These are phyloP conservation scores for Cyclostephanos tholiformis DNA, from an alignment of 108 stramenopile species.

Conservation along the genomic window DNA sequence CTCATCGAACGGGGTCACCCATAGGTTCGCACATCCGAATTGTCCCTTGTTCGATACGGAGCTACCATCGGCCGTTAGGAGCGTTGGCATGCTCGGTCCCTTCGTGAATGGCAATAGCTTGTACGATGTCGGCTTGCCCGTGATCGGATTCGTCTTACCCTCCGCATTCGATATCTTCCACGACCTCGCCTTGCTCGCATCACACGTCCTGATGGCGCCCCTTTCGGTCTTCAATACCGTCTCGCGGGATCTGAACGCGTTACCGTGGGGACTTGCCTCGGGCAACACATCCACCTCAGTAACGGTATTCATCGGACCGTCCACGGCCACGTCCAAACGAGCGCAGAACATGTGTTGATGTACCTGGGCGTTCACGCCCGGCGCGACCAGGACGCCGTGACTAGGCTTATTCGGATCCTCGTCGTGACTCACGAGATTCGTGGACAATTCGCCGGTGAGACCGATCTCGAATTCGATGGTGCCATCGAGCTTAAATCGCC, in stretches of 20 bases:
- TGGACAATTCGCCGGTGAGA: conserved; percentile 68
- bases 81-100: conserved; percentile 47
- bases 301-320: conserved; percentile 58
- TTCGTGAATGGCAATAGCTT: conserved; percentile 58
- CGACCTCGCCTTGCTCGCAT: conserved; percentile 51
- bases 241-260: conserved; percentile 51
- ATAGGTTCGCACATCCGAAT: conserved; percentile 46
- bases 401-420: conserved; percentile 49
- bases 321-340: conserved; percentile 73
- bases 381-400: conserved; percentile 63
- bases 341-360: conserved; percentile 83
- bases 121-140: conserved; percentile 54
- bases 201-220: no score
- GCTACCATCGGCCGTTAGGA: conserved; percentile 37
- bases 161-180: conserved; percentile 66
- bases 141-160: conserved; percentile 52
- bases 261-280: conserved; percentile 47
- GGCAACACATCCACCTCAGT: conserved; percentile 56
- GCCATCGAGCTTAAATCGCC: conserved; percentile 62
- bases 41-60: conserved; percentile 36
- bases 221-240: conserved; percentile 47
- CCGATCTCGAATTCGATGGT: conserved; percentile 59
- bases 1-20: conserved; percentile 58
- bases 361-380: conserved; percentile 73
- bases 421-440: conserved; percentile 56